Evolutionary conservation across 306 rosid genomes (phyloP).

Genomic region (Luffa acutangula): DNA sequence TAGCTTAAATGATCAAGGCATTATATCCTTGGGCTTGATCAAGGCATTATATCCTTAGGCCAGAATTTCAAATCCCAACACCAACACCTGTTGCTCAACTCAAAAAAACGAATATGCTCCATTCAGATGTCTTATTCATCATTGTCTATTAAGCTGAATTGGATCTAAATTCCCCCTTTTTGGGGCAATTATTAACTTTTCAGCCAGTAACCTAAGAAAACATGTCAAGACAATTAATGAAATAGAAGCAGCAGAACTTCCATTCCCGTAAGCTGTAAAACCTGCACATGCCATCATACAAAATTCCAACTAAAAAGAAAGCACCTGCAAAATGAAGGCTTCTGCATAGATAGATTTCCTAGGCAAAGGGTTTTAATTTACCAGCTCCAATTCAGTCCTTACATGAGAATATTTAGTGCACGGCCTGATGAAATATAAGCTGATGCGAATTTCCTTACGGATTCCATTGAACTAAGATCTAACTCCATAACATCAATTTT

Average conservation of each 20-base stretch:
- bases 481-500: conserved; percentile 59
- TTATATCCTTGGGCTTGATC: no score
- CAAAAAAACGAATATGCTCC: no score
- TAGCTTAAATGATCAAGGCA: no score
- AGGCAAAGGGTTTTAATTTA: not conserved
- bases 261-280: not conserved
- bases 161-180: not conserved
- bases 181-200: not conserved
- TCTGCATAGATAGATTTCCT: not conserved
- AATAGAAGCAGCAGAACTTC: not conserved
- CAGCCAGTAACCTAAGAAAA: not conserved
- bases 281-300: not conserved
- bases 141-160: not conserved
- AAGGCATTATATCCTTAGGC: no score
- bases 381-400: conserved; percentile 9
- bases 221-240: not conserved
- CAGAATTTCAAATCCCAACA: no score
- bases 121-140: not conserved
- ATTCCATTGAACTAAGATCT: conserved; percentile 56
- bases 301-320: not conserved
- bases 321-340: not conserved
- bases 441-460: conserved; percentile 60
- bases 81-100: no score
- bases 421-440: conserved; percentile 36
- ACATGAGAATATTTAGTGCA: conserved; percentile 51